Base-by-base conservation (phyloP, 129 eudicot species). In the Erigeron canadensis region DNA sequence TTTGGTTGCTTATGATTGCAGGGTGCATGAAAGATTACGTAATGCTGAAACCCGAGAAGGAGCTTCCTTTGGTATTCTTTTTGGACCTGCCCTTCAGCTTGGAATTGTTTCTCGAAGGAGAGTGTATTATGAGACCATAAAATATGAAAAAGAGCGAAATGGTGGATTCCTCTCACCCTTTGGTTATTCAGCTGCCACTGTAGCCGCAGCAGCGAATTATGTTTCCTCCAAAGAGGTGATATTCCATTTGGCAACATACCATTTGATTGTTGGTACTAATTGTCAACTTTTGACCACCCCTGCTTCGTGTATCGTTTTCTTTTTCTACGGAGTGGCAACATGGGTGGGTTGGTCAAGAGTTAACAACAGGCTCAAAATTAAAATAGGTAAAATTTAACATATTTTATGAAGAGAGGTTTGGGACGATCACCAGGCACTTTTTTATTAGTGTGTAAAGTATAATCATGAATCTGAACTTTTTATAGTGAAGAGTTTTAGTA, bases 121-220 rank as follows among this genome's bases (percentile, higher is more conserved):
- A 82, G 85, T 89, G 56, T 78, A 80, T 80, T 64, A 67, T 73
- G 98, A 93, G 79, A 81, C 96, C 38, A 77, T 89, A 45, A 87
- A 93, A 69, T 93, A 89, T 79, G 95, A 93, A 80, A 87, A 87
- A 81, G 95, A 93, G 56, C 77, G 92, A 74, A 89, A 89, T 84
- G 95, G 87, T 76, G 98, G 98, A 58, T 89, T 89, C 61, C 68
- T 93, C 17, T 89, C 96, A 39, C 95, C 98, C 73, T 89, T 93
- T 82, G 96, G 98, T 37, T 87, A 89, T 80, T 93, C 98, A 6
- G 78, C 92, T 28, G 82, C 81, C 34, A 85, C 92, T 28, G 81
- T 85, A 77, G 84, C 95, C 70, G 85, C 98, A 23, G 88, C 85
- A 60, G 82, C 81, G 54, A 78, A 83, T 77, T 70, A 86, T 76